Percentiles rank a stretch among this genome's conserved stretches.
Evolutionary conservation across 2,329 filamentous ascomycete species (phyloP).

Genomic region (Trichoderma koningii): DNA sequence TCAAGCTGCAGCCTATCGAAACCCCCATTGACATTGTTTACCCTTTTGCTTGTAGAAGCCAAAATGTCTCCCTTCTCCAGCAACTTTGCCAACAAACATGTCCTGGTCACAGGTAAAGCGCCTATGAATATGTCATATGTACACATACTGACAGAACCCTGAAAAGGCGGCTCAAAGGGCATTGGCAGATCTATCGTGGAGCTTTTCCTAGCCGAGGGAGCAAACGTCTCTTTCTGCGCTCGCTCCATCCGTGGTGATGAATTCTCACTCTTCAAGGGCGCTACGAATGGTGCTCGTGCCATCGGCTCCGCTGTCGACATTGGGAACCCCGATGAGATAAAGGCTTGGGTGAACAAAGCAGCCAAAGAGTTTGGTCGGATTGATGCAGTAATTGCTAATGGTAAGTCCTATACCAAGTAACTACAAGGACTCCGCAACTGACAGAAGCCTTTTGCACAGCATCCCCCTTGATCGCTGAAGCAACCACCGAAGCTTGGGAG

Average conservation of each 20-base stretch:
- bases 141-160: neutral
- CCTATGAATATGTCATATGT: neutral
- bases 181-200: conserved; percentile 34
- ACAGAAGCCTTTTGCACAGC: conserved; percentile 15
- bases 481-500: conserved; percentile 30
- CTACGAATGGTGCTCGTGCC: conserved; percentile 26
- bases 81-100: conserved; percentile 7
- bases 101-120: conserved; percentile 9
- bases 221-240: conserved; percentile 36
- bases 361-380: conserved; percentile 32
- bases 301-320: conserved; percentile 34
- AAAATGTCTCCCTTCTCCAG: conserved; percentile 1
- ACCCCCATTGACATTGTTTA: no score
- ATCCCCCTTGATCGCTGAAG: conserved; percentile 25
- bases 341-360: conserved; percentile 30
- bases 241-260: conserved; percentile 31
- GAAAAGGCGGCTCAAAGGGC: conserved; percentile 33
- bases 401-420: conserved; percentile 5
- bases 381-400: conserved; percentile 34
- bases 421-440: no score
- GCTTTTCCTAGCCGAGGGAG: conserved; percentile 33
- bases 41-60: no score
- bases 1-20: no score
- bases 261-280: conserved; percentile 29
- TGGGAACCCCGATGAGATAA: conserved; percentile 23